These are phyloP conservation scores for Biscogniauxia mediterranea DNA, from an alignment of 2,329 filamentous ascomycete genomes.

Conservation along the genomic window DNA sequence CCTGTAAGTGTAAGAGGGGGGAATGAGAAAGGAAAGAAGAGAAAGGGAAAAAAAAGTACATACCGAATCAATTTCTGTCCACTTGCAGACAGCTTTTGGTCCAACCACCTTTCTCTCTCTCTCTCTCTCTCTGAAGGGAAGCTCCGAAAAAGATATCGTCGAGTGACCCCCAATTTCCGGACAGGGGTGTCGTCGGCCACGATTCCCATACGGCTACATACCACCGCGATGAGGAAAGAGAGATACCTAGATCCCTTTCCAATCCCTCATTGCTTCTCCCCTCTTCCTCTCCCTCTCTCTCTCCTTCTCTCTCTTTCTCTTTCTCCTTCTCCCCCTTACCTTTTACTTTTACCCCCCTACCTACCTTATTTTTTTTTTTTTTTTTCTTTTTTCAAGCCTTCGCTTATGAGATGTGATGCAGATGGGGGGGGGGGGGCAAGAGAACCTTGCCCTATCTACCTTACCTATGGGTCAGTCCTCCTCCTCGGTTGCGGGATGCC, in stretches of 20 bases:
- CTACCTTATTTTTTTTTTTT: neutral
- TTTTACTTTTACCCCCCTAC: neutral
- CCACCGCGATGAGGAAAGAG: neutral
- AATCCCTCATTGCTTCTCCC: no score
- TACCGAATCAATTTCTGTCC: neutral
- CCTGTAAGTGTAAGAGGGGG: no score
- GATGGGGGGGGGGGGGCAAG: no score
- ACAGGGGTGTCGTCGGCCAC: slow-evolving; percentile 1
- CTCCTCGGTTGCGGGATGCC: neutral
- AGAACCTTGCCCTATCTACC: no score
- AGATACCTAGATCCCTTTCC: no score
- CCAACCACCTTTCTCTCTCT: slow-evolving; percentile 8
- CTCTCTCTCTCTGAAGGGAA: slow-evolving; percentile 21
- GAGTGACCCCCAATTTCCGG: slow-evolving; percentile 11
- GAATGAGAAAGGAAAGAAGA: neutral
- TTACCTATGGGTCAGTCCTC: no score
- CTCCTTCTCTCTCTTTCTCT: no score
- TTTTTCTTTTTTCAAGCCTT: neutral
- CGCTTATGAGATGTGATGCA: neutral
- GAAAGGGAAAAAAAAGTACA: neutral
- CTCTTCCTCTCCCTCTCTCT: no score
- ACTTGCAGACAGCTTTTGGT: neutral
- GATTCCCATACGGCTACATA: neutral
- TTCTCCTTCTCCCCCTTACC: no score
- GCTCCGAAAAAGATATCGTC: slow-evolving; percentile 22